A percentile compares a stretch with the other conserved stretches of the same genome.
Evolutionary conservation across 257 asterid genomes (phyloP).

Genomic region (Salvia splendens): DNA sequence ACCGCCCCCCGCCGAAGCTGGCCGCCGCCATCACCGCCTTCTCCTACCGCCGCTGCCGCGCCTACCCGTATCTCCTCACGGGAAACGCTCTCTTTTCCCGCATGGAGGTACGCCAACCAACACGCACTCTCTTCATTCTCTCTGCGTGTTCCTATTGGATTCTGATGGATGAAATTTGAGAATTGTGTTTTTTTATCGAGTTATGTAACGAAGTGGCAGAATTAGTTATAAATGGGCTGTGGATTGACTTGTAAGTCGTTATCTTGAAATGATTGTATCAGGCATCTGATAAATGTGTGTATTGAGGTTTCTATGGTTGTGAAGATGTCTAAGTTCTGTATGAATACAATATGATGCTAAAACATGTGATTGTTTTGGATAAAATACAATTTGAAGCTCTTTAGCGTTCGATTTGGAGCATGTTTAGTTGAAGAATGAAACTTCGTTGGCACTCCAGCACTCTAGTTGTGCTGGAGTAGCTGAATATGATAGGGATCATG

Average conservation of each 20-base stretch:
- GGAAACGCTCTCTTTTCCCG: conserved; percentile 68
- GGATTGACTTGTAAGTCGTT: background rate
- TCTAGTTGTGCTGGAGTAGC: conserved; percentile 9
- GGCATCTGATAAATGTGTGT: background rate
- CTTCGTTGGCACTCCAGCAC: conserved; percentile 3
- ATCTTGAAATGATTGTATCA: conserved; percentile 12
- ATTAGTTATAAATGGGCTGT: background rate
- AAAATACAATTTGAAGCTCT: background rate
- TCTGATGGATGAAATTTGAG: conserved; percentile 2
- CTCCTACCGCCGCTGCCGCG: conserved; percentile 41
- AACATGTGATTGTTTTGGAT: background rate
- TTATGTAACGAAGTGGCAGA: background rate
- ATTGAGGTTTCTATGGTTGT: background rate
- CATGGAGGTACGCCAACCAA: conserved; percentile 64
- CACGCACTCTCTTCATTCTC: background rate
- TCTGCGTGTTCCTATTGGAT: background rate
- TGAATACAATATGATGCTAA: background rate
- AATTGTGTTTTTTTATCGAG: background rate
- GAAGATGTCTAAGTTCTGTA: background rate
- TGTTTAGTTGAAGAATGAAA: background rate
- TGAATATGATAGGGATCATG: background rate
- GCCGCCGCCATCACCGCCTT: conserved; percentile 31
- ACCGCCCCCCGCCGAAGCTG: conserved; percentile 32
- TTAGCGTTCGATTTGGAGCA: background rate
- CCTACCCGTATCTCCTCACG: conserved; percentile 42